These are phyloP conservation scores for Zasmidium angulare DNA, from an alignment of 2,329 filamentous ascomycete species.

Conservation along the genomic window DNA sequence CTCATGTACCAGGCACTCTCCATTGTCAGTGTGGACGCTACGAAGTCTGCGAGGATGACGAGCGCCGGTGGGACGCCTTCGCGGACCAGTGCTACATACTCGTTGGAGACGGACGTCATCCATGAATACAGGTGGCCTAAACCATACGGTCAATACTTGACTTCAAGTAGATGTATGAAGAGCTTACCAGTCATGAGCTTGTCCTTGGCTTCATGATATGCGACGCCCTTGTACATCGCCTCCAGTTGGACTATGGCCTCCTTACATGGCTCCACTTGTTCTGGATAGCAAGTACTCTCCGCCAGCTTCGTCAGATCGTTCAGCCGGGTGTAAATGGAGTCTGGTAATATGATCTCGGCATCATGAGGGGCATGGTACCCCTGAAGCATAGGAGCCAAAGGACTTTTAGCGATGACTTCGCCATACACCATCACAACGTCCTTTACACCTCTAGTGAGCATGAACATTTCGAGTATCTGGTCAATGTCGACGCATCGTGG, in stretches of 20 bases:
- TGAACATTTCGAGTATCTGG: conserved; percentile 24
- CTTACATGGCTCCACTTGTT: conserved; percentile 6
- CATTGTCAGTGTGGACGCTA: conserved; percentile 16
- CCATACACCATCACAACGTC: conserved; percentile 17
- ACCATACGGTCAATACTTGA: background rate
- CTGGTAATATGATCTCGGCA: conserved; percentile 8
- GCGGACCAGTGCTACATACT: conserved; percentile 20
- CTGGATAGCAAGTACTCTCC: conserved; percentile 1
- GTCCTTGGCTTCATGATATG: conserved; percentile 6
- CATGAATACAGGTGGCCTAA: conserved; percentile 15
- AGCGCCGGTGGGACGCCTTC: conserved; percentile 21
- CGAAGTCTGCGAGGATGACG: conserved; percentile 27
- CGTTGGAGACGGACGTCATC: conserved; percentile 15
- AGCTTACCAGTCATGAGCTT: conserved; percentile 9
- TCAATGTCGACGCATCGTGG: conserved; percentile 20
- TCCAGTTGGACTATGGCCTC: conserved; percentile 6
- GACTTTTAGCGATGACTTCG: conserved; percentile 14
- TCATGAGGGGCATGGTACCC: conserved; percentile 8
- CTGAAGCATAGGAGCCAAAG: conserved; percentile 13
- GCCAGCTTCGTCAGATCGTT: conserved; percentile 7
- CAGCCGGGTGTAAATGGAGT: conserved; percentile 7
- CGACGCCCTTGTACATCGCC: conserved; percentile 6
- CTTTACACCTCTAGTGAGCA: conserved; percentile 22
- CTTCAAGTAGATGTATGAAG: background rate
- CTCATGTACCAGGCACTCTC: conserved; percentile 20